Conservation (phyloP, 2,329 filamentous ascomycete genomes). For the Xylaria sp. region DNA sequence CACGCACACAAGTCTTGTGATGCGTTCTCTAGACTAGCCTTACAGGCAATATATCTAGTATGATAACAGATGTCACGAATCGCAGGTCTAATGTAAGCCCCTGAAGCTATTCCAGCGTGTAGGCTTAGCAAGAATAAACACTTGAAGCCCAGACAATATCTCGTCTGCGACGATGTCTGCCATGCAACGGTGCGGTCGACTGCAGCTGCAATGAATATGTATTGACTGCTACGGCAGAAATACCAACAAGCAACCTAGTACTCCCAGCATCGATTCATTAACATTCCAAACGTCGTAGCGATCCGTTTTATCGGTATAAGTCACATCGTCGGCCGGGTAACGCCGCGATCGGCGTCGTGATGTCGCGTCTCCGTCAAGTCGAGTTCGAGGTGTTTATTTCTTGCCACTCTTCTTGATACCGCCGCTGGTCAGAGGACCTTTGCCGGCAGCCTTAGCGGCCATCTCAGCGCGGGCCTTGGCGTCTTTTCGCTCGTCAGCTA, state of each 20-base stretch:
- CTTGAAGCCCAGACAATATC: not conserved
- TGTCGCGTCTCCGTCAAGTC: constrained; percentile 21
- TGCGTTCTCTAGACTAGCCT: too few species aligned
- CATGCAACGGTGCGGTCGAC: constrained; percentile 5
- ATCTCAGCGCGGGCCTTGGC: constrained; percentile 82
- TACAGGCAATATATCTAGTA: not conserved
- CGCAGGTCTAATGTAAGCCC: too few species aligned
- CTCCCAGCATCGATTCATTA: constrained; percentile 2
- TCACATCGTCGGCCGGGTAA: constrained; percentile 16
- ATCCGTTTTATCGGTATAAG: not conserved
- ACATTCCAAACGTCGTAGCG: constrained; percentile 1
- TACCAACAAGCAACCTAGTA: constrained; percentile 15
- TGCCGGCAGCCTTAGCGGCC: constrained; percentile 75
- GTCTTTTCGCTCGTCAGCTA: constrained; percentile 42
- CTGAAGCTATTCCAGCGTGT: not conserved
- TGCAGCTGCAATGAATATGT: constrained; percentile 12
- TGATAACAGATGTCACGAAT: not conserved
- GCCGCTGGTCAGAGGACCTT: constrained; percentile 81
- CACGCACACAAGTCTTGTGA: too few species aligned
- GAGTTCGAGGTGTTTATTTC: constrained; percentile 56
- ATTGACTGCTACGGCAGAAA: constrained; percentile 23
- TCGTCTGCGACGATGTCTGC: not conserved
- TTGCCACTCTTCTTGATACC: constrained; percentile 96
- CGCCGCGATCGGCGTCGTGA: constrained; percentile 12
- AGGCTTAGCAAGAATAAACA: not conserved